Base-by-base conservation (phyloP, 768 basidiomycete genomes). In the Boletus edulis region DNA sequence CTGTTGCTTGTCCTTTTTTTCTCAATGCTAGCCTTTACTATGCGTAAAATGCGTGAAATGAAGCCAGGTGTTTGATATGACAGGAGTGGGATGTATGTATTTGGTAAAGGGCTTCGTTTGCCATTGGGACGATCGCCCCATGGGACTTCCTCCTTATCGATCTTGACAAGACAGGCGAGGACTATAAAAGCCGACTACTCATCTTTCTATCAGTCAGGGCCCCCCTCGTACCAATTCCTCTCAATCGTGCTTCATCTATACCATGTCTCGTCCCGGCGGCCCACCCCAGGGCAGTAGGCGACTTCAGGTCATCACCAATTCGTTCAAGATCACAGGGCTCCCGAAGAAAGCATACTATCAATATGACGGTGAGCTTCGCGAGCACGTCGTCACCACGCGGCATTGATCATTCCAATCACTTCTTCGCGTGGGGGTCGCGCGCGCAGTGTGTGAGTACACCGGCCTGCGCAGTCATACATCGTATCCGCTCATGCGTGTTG, bases 271-370 rank as follows among this genome's bases (percentile, higher is more conserved):
- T 24, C 48, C 43, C 11, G 46, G 57, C 22, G 60, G 60, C 27
- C 51, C 65, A 20, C 51, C 52, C n/a, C 59, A 62, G 17, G 57
- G 55, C 37, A 5, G 49, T 4, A 50, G 58, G 2, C 59, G 55
- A 7, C 58, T 70, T 27, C 57, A 59, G n/a, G 74, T 75, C 4
- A 14, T 49, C 0, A 75, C 74, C 0, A 75, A 75, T 31, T 72
- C 69, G 0, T 75, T 68, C 52, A 66, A 65, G 46, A 62, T 75
- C 18, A 62, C 58, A 0, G 54, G 59, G 0, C 58, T 73, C 13
- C 73, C 73, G 0, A 52, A 27, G 22, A 67, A 57, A 6, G 0
- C 18, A 0, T 72, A 73, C 2, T 59, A 60, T 41, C 72, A 74
- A 13, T 74, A 72, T 37, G 71, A 72, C 27, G 71, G 71, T 74